Base-by-base conservation (phyloP, 495 filamentous ascomycete species). In the Cercophora sp. region DNA sequence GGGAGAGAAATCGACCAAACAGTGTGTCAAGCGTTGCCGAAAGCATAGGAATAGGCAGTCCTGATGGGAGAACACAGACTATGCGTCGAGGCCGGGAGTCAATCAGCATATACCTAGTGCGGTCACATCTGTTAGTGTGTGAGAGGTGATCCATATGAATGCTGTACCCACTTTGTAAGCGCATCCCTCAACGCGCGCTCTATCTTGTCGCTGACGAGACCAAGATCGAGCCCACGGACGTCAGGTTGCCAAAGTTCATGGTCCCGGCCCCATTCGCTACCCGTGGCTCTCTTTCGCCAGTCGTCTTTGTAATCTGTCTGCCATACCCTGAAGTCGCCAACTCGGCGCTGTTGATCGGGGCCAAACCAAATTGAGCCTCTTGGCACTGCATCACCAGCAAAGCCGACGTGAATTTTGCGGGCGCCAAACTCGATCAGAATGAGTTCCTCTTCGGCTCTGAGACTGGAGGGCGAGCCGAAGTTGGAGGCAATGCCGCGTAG, bases 231-330 rank as follows among this genome's bases (percentile, higher is more conserved):
- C 2, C 76, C 76, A 35, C 87, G 76, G 42, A 93, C 48, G 61
- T 96, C 88, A 54, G 81, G 76, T 27, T 77, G 77, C 87, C 91
- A 98, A 22, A 97, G 69, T 72, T 97, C 93, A 63, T 89, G 71
- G 19, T 83, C 78, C 15, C 76, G 70, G 11, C 80, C 80, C 91
- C 89, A 95, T 8, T 73, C 69, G n/a, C 78, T 18, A 31, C 69
- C 63, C 43, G 58, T 58, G 16, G 69, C 64, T 31, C 73, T 68
- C 37, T 73, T 71, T 57, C 66, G 61, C 70, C 71, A 71, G 20
- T 70, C 62, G 8, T 74, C 52, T 36, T 68, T 72, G 49, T 82
- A 79, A 13, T 74, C 76, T 4, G 78, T 61, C 56, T 82, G 70
- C 83, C 84, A 94, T 36, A 75, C 77, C 42, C 88, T 73, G 63